These are phyloP conservation scores for Draba incana DNA, from an alignment of 345 rosid species.

Conservation along the genomic window DNA sequence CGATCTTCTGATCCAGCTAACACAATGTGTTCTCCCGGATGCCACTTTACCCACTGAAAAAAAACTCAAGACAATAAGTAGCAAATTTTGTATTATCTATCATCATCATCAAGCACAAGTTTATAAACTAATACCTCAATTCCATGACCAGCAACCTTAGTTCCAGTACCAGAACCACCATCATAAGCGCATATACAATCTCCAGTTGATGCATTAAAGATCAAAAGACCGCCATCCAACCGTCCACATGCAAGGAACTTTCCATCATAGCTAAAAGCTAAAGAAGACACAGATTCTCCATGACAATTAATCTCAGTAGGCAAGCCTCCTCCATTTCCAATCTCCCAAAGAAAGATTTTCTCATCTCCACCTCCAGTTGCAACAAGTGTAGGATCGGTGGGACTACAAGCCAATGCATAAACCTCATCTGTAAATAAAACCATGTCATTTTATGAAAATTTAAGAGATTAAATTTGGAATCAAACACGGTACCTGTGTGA, in stretches of 20 bases:
- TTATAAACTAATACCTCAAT: conserved; percentile 62
- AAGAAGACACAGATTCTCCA: conserved; percentile 71
- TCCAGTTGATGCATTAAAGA: conserved; percentile 73
- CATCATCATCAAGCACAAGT: background rate
- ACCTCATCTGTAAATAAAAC: conserved; percentile 60
- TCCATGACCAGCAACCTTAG: conserved; percentile 69
- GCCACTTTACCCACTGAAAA: conserved; percentile 91
- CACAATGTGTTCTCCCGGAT: conserved; percentile 84
- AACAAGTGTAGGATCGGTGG: conserved; percentile 73
- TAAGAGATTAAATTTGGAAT: background rate
- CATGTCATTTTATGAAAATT: background rate
- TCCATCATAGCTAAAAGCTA: conserved; percentile 82
- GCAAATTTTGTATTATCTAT: background rate
- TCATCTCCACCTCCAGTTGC: conserved; percentile 97
- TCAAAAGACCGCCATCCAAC: conserved; percentile 70
- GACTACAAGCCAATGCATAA: conserved; percentile 76
- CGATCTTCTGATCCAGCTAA: conserved; percentile 88
- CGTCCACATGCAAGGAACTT: conserved; percentile 81
- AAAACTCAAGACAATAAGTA: conserved; percentile 13
- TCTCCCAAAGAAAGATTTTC: conserved; percentile 76
- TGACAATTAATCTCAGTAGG: conserved; percentile 80
- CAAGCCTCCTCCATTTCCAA: conserved; percentile 92
- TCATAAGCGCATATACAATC: conserved; percentile 57
- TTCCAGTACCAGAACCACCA: conserved; percentile 29
- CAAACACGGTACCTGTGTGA: conserved; percentile 59